Evolutionary conservation across 345 rosid species (phyloP), one percentile per base, ranked within the genome.

Genomic region (Ailanthus altissimus): DNA sequence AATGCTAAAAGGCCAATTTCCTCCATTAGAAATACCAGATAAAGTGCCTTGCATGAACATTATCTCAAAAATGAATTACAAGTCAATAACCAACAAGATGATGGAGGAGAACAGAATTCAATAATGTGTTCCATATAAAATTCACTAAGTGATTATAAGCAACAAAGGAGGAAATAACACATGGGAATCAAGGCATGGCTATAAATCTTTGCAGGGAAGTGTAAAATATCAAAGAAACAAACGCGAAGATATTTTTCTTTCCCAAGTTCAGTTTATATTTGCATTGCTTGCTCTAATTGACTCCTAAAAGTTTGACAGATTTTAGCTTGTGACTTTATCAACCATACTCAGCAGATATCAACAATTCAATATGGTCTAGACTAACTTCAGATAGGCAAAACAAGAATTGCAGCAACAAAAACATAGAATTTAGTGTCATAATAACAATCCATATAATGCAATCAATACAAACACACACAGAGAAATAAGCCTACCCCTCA

Each of bases 401-500:
- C 13, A 51, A 21, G 25, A 69, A 69, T 26, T 50, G 8, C 60
- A 50, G 3, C 32, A 50, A 16, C 8, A 70, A 26, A 70, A 70
- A n/a, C 8, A 28, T 9, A 70, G 26, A 51, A 51, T 3, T 20
- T 11, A 28, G 32, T 51, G 51, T n/a, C 13, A 51, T 15, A 10
- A 14, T 8, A 2, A 69, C 23, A 69, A 26, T 13, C 70, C 21
- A 45, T 21, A 25, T 21, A 10, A 67, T 13, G 36, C 36, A 67
- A 21, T 14, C 13, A 20, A 67, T 45, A 23, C 6, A 46, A 45
- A 23, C 26, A 28, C 38, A 23, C 0, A 1, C 16, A 16, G 18
- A 59, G 70, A 67, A 54, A 70, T 36, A 71, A 53, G 32, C 78
- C 80, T 83, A 89, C 98, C 97, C 96, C 2, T 88, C 91, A 51